Percentiles rank a stretch among this genome's conserved stretches.
phyloP scores from a whole-genome alignment of 2,329 filamentous ascomycete genomes.

The Aspergillus sp. region DNA sequence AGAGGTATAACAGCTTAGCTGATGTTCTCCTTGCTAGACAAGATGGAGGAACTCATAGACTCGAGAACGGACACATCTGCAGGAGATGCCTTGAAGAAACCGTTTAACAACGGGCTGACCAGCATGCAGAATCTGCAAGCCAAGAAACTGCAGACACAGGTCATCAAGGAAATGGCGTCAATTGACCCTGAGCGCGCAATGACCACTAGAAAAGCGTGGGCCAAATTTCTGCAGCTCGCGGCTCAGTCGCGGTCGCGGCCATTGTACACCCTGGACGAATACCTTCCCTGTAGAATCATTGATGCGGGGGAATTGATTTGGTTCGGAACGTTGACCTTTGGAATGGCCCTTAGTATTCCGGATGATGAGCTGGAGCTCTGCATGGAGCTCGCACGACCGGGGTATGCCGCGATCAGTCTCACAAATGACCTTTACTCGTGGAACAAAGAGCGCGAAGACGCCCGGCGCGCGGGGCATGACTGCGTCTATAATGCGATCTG shows the following conservation, averaged over 20 bases:
- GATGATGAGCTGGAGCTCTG: too few relatives aligned
- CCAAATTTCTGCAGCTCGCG: neutral
- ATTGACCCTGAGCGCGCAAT: neutral
- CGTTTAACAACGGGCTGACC: too few relatives aligned
- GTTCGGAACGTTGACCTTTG: too few relatives aligned
- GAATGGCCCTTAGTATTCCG: too few relatives aligned
- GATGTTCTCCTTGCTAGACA: too few relatives aligned
- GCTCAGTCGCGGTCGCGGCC: neutral
- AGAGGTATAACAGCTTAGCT: too few relatives aligned
- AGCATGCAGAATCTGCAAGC: neutral
- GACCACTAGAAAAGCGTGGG: neutral
- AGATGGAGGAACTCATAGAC: too few relatives aligned
- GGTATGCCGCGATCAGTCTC: neutral
- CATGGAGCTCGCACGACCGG: neutral
- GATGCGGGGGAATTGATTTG: neutral
- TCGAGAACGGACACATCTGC: too few relatives aligned
- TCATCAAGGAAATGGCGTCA: neutral
- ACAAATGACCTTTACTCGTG: slow-evolving; percentile 1
- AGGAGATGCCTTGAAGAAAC: too few relatives aligned
- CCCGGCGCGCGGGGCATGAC: neutral
- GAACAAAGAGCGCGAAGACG: neutral
- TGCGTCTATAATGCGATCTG: neutral
- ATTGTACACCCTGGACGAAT: neutral
- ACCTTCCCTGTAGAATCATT: neutral
- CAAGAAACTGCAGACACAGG: neutral